Evolutionary conservation across 2,329 filamentous ascomycete genomes (phyloP).

Genomic region (Colletotrichum sansevieriae): DNA sequence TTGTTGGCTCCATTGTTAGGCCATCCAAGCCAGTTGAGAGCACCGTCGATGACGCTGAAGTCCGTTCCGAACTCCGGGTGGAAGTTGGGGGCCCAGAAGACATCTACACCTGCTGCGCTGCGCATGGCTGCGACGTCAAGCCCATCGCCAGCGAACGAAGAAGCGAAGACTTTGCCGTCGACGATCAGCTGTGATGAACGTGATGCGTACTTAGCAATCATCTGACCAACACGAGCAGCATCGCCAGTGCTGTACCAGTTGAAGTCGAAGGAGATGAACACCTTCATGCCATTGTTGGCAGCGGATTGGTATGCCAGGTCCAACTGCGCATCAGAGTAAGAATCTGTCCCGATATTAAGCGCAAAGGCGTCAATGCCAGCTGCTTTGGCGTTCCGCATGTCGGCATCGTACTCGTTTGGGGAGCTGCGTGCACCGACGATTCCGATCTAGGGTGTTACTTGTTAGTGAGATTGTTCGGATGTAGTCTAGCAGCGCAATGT

Average conservation of each 20-base stretch:
- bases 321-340: conserved; percentile 60
- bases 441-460: conserved; percentile 52
- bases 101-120: conserved; percentile 55
- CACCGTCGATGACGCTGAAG: conserved; percentile 57
- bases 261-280: conserved; percentile 70
- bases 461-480: neutral
- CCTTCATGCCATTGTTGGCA: conserved; percentile 61
- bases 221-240: conserved; percentile 56
- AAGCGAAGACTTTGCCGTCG: conserved; percentile 64
- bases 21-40: conserved; percentile 63
- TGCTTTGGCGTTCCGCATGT: conserved; percentile 59
- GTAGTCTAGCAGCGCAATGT: too few relatives aligned
- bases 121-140: conserved; percentile 58
- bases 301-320: conserved; percentile 63
- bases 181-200: conserved; percentile 62
- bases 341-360: conserved; percentile 62
- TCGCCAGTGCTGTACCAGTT: conserved; percentile 58
- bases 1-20: conserved; percentile 61
- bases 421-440: conserved; percentile 58
- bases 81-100: conserved; percentile 66
- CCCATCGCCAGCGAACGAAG: conserved; percentile 64
- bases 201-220: conserved; percentile 59
- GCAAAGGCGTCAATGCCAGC: conserved; percentile 61
- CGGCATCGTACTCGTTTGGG: conserved; percentile 59
- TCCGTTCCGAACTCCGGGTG: conserved; percentile 55